Evolutionary conservation across 2,329 filamentous ascomycete genomes (phyloP).

Genomic region (Xenosphaeropsis pyriputrescens): DNA sequence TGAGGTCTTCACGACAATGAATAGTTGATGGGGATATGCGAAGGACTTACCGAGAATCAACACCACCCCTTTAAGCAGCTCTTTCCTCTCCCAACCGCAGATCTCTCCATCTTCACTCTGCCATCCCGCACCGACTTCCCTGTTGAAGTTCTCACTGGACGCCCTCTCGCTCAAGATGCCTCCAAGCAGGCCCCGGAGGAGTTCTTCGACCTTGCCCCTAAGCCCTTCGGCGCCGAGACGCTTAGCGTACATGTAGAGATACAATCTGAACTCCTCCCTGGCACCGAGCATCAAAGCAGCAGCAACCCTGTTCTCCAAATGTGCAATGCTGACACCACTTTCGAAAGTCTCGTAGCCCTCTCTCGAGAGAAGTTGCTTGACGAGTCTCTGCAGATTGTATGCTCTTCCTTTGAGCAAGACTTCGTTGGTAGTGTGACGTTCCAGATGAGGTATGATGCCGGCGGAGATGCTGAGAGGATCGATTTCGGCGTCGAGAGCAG

Average conservation of each 20-base stretch:
- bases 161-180: conserved; percentile 46
- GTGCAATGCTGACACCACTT: conserved; percentile 79
- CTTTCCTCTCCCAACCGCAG: conserved; percentile 82
- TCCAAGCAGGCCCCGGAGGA: conserved; percentile 69
- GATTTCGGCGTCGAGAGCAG: conserved; percentile 28
- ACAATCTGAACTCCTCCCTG: conserved; percentile 83
- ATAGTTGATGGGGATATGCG: background rate
- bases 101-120: conserved; percentile 54
- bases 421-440: conserved; percentile 89
- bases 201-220: conserved; percentile 80
- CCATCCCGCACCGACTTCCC: conserved; percentile 39
- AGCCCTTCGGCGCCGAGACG: conserved; percentile 82
- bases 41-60: conserved; percentile 66
- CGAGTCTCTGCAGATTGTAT: conserved; percentile 78
- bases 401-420: conserved; percentile 83
- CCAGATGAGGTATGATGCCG: conserved; percentile 83
- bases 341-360: conserved; percentile 92
- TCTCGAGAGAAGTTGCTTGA: conserved; percentile 75
- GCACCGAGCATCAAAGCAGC: conserved; percentile 75
- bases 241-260: conserved; percentile 97
- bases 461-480: conserved; percentile 56
- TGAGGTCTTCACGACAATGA: background rate
- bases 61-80: conserved; percentile 80
- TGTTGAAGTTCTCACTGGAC: conserved; percentile 15
- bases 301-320: conserved; percentile 88